These are phyloP conservation scores for Penicillium pancosmium DNA, from an alignment of 495 filamentous ascomycete species.

Conservation along the genomic window DNA sequence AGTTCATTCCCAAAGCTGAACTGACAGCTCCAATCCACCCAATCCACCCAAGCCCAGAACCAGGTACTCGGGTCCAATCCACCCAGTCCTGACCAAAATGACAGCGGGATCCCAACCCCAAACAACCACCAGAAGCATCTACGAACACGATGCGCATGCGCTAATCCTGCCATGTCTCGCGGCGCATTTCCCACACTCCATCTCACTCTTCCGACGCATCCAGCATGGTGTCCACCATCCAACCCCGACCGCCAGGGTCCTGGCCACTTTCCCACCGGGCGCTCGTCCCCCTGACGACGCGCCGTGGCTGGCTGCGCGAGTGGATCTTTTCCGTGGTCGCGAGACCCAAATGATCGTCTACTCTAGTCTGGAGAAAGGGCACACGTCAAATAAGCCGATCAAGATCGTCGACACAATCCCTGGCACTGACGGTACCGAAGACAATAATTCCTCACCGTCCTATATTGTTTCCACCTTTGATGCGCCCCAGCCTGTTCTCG, in stretches of 20 bases:
- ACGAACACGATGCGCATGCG: constrained; percentile 40
- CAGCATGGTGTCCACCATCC: constrained; percentile 50
- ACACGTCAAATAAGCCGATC: constrained; percentile 28
- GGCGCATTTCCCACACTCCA: constrained; percentile 55
- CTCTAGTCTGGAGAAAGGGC: constrained; percentile 52
- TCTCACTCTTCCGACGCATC: constrained; percentile 59
- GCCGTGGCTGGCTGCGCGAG: constrained; percentile 55
- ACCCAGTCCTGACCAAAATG: not conserved
- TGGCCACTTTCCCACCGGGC: constrained; percentile 40
- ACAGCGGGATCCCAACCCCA: not conserved
- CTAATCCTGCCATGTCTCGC: constrained; percentile 47
- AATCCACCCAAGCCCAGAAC: not conserved
- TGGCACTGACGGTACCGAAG: constrained; percentile 1
- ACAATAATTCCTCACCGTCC: not conserved
- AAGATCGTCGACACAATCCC: constrained; percentile 11
- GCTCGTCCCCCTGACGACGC: constrained; percentile 17
- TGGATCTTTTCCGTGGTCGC: constrained; percentile 57
- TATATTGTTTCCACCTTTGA: constrained; percentile 18
- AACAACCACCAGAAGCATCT: constrained; percentile 20
- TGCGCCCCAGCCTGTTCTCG: constrained; percentile 12
- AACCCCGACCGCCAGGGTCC: constrained; percentile 43
- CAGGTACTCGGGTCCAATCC: constrained; percentile 3
- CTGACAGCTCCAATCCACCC: constrained; percentile 9
- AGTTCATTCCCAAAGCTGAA: constrained; percentile 7
- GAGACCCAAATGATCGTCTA: constrained; percentile 67